Percentiles rank a stretch among this genome's conserved stretches.
Conservation (phyloP, 2,329 filamentous ascomycete species). For the Neonectria ditissima region DNA sequence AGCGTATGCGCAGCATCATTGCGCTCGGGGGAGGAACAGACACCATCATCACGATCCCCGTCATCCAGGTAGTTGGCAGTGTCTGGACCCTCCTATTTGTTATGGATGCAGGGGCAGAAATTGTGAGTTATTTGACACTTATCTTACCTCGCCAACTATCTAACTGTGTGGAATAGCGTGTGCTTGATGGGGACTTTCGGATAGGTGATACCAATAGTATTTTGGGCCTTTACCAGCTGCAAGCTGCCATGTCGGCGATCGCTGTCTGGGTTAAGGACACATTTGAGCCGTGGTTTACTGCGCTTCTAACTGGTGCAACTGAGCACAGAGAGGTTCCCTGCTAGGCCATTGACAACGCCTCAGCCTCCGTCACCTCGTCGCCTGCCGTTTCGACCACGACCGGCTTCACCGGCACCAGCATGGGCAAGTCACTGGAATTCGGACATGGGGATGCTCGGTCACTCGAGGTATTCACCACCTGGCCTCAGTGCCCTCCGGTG, state of each 20-base stretch:
- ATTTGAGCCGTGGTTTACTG: conserved; percentile 12
- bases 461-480: too few relatives aligned
- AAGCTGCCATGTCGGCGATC: conserved; percentile 12
- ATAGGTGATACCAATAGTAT: conserved; percentile 21
- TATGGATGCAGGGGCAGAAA: conserved; percentile 15
- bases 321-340: too few relatives aligned
- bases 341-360: too few relatives aligned
- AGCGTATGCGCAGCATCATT: conserved; percentile 28
- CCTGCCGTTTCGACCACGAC: too few relatives aligned
- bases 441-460: too few relatives aligned
- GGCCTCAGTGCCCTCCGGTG: too few relatives aligned
- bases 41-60: conserved; percentile 13
- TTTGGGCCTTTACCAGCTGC: conserved; percentile 16
- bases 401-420: too few relatives aligned
- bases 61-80: conserved; percentile 23
- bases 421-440: too few relatives aligned
- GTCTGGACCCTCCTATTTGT: conserved; percentile 27
- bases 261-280: background rate
- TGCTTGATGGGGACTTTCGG: conserved; percentile 18
- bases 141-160: background rate
- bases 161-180: conserved; percentile 1
- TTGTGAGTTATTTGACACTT: conserved; percentile 13
- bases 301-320: conserved; percentile 1
- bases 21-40: background rate
- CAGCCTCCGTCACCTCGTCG: too few relatives aligned